phyloP scores from a whole-genome alignment of 805 yeast genomes.

The Zygoascus bituminiphila region DNA sequence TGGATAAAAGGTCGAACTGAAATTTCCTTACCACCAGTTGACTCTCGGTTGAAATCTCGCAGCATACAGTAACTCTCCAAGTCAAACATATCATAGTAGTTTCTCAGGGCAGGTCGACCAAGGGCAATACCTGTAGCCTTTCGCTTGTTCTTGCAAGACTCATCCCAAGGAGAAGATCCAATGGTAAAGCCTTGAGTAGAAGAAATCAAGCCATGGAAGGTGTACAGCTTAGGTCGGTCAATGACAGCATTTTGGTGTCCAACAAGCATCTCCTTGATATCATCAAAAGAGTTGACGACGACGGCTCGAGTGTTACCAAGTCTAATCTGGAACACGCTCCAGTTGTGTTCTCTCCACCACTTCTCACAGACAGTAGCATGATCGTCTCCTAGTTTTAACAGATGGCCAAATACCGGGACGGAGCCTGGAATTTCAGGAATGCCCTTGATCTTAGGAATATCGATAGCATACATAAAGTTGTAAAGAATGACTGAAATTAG shows the following conservation, averaged over 20 bases:
- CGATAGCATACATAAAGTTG: slow-evolving; percentile 14
- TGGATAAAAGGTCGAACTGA: slow-evolving; percentile 29
- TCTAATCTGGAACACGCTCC: slow-evolving; percentile 49
- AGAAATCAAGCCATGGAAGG: slow-evolving; percentile 57
- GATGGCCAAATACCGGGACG: slow-evolving; percentile 27
- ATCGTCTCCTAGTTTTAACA: slow-evolving; percentile 26
- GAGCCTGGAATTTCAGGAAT: slow-evolving; percentile 29
- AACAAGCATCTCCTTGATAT: slow-evolving; percentile 47
- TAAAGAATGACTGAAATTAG: slow-evolving; percentile 3
- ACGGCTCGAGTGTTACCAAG: slow-evolving; percentile 53
- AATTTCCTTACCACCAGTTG: slow-evolving; percentile 19
- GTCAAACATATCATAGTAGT: slow-evolving; percentile 30
- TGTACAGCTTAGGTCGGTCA: slow-evolving; percentile 58
- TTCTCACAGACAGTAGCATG: slow-evolving; percentile 28
- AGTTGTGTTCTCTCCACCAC: slow-evolving; percentile 26
- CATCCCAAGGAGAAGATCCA: slow-evolving; percentile 38
- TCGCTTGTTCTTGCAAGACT: slow-evolving; percentile 31
- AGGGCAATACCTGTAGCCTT: slow-evolving; percentile 34
- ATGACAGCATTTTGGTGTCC: slow-evolving; percentile 43
- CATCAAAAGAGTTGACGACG: slow-evolving; percentile 57
- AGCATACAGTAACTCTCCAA: slow-evolving; percentile 31
- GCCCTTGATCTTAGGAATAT: slow-evolving; percentile 25
- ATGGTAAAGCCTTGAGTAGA: slow-evolving; percentile 37
- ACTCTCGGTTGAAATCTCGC: slow-evolving; percentile 24
- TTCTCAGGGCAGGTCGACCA: slow-evolving; percentile 31